Conservation (phyloP, 108 stramenopile species). For the Cyclostephanos tholiformis region DNA sequence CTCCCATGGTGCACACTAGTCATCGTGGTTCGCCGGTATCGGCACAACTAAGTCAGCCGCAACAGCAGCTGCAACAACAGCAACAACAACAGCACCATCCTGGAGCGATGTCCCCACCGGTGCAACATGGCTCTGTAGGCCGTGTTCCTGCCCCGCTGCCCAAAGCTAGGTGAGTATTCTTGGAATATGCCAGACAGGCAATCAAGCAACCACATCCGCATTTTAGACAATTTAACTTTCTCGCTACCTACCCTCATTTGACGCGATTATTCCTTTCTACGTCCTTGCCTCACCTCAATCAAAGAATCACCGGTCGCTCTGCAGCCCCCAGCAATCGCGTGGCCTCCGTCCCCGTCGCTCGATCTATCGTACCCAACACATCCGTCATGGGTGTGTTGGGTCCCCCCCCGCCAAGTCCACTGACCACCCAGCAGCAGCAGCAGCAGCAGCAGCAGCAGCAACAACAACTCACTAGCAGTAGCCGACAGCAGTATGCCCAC, state of each 20-base stretch:
- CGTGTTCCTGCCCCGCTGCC: slow-evolving; percentile 35
- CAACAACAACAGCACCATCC: slow-evolving; percentile 10
- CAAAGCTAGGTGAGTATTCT: slow-evolving; percentile 19
- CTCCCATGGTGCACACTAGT: slow-evolving; percentile 28
- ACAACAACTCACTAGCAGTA: slow-evolving; percentile 5
- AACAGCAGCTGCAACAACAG: slow-evolving; percentile 8
- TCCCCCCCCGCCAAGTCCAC: slow-evolving; percentile 9
- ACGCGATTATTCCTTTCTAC: neutral
- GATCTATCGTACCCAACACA: neutral
- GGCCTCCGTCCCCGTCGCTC: slow-evolving; percentile 21
- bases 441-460: slow-evolving; percentile 15
- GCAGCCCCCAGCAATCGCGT: slow-evolving; percentile 29
- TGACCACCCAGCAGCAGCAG: slow-evolving; percentile 7
- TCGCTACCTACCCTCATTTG: neutral
- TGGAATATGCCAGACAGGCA: neutral
- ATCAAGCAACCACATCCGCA: too few species aligned
- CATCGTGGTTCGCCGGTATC: slow-evolving; percentile 2
- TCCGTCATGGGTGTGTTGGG: neutral
- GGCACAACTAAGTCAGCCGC: neutral
- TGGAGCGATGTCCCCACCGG: slow-evolving; percentile 9
- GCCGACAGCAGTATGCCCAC: slow-evolving; percentile 10
- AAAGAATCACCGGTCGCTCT: slow-evolving; percentile 16
- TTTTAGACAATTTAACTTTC: neutral
- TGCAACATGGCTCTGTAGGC: neutral
- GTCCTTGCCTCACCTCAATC: neutral